A percentile compares a stretch with the other conserved stretches of the same genome.
Conservation (phyloP, 495 filamentous ascomycete genomes). For the Collariella sp. region DNA sequence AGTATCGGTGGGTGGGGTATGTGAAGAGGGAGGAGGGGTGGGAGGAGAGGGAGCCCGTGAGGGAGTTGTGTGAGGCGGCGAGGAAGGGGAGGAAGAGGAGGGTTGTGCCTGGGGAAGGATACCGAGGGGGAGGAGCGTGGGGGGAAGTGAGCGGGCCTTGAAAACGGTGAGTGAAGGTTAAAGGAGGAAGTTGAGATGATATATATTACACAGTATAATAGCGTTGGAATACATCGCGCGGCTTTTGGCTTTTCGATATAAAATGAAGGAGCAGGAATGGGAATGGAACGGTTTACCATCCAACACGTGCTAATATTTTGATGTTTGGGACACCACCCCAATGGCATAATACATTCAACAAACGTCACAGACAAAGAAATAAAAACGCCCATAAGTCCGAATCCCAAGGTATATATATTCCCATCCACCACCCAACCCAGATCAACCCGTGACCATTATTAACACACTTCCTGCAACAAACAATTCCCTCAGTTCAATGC, state of each 20-base stretch:
- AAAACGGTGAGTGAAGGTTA: no score
- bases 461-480: neutral
- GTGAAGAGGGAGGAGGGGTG: constrained; percentile 44
- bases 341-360: neutral
- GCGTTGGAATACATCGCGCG: neutral
- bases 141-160: neutral
- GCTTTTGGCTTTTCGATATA: neutral
- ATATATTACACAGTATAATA: no score
- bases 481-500: neutral
- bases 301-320: neutral
- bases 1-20: constrained; percentile 65
- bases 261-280: neutral
- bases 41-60: constrained; percentile 37
- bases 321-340: constrained; percentile 1
- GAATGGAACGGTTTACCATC: neutral
- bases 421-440: neutral
- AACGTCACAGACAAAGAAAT: neutral
- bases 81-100: constrained; percentile 35
- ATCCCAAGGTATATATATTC: constrained; percentile 5
- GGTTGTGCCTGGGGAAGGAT: constrained; percentile 27
- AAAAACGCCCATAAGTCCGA: neutral
- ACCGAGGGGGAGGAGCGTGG: neutral
- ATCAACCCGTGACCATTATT: neutral
- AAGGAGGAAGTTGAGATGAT: no score
- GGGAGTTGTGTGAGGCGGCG: constrained; percentile 39